These are phyloP conservation scores for Mrakia hoshinonis DNA, from an alignment of 768 basidiomycete genomes.

Conservation along the genomic window DNA sequence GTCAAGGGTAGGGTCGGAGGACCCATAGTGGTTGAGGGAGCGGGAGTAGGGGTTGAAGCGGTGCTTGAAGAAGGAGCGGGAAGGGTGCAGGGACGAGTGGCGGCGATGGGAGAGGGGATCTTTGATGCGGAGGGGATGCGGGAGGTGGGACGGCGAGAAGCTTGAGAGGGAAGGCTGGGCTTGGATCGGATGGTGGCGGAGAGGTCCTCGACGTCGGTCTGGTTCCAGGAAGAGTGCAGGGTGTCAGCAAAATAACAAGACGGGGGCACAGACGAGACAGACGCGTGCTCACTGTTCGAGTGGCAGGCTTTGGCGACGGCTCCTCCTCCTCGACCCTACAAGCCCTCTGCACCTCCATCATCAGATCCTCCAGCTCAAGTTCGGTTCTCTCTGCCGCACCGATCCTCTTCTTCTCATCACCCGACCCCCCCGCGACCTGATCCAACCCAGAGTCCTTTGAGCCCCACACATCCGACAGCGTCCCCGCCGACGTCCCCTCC, in stretches of 20 bases:
- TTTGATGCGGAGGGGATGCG: neutral
- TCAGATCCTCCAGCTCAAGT: constrained; percentile 10
- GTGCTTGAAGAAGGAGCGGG: neutral
- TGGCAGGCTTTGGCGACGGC: neutral
- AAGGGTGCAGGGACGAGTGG: neutral
- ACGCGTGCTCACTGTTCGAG: neutral
- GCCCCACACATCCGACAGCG: constrained; percentile 3
- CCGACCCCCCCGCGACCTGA: neutral
- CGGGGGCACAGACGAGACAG: neutral
- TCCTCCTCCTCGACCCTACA: neutral
- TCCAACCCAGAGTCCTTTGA: neutral
- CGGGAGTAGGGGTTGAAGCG: neutral
- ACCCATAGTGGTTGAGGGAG: neutral
- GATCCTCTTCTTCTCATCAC: neutral
- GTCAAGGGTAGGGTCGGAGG: constrained; percentile 3
- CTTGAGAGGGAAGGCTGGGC: neutral
- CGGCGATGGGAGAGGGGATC: neutral
- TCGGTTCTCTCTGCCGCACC: neutral
- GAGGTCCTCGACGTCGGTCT: neutral
- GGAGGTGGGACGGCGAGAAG: neutral
- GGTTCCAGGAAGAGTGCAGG: neutral
- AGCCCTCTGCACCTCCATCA: neutral
- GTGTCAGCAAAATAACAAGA: neutral
- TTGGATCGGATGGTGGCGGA: neutral
- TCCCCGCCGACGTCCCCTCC: neutral